Evolutionary conservation across 1,284 basidiomycete genomes (phyloP).

Genomic region (Tetrapyrgos nigripes): DNA sequence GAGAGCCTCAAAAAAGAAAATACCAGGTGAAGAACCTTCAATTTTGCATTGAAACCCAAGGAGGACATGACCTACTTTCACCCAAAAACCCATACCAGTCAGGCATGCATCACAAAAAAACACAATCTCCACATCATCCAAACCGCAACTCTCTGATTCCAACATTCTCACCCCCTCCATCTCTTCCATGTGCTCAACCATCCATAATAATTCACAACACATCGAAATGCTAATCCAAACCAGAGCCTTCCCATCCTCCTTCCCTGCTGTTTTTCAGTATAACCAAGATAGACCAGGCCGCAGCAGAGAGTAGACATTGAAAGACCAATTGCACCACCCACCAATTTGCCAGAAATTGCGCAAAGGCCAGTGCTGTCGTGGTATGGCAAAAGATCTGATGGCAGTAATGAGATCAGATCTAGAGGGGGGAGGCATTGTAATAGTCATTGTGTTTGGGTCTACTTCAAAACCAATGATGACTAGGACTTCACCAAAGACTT

Average conservation of each 20-base stretch:
- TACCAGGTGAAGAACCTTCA: constrained; percentile 8
- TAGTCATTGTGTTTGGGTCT: constrained; percentile 32
- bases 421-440: constrained; percentile 21
- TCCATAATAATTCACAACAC: background rate
- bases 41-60: background rate
- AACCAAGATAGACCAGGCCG: constrained; percentile 34
- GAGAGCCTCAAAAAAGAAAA: constrained; percentile 39
- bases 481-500: constrained; percentile 28
- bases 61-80: background rate
- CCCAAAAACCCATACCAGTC: constrained; percentile 8
- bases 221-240: constrained; percentile 32
- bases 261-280: constrained; percentile 40
- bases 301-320: constrained; percentile 45
- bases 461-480: constrained; percentile 40
- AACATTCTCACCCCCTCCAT: background rate
- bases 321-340: constrained; percentile 46
- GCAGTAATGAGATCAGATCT: constrained; percentile 19
- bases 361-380: constrained; percentile 3
- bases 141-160: background rate
- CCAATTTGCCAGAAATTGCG: constrained; percentile 19
- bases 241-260: constrained; percentile 5
- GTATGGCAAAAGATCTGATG: constrained; percentile 23
- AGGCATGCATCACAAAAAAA: constrained; percentile 5
- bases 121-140: background rate
- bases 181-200: background rate